Evolutionary conservation across 1,284 basidiomycete genomes (phyloP), one percentile per base, ranked within the genome.

Genomic region (Leccinum pachyderme): DNA sequence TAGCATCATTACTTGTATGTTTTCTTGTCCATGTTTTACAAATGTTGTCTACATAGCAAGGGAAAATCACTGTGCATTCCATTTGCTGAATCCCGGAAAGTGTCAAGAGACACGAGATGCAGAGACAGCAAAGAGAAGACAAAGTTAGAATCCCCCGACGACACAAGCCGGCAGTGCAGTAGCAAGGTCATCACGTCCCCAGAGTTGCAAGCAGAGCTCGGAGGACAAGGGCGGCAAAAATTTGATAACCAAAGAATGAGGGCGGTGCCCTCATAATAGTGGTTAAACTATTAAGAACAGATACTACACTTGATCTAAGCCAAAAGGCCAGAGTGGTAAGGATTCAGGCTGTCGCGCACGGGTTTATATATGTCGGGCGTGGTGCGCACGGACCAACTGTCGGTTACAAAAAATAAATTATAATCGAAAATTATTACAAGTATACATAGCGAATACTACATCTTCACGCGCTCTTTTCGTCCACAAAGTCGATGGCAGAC

Each of bases 301-400:
- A 69, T 91, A 91, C 90, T 91, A 92, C 89, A 92, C 89, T 91
- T 92, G 89, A 90, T 91, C 89, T 89, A 93, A 91, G 87, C 89
- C 89, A 89, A 90, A 89, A 87, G 90, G 89, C 86, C 90, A 91
- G 85, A 92, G 87, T 87, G 86, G 85, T 87, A 77, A 82, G 62
- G 79, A 54, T 49, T 51, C 45, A n/a, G 0, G 3, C 0, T 7
- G n/a, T 43, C 43, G 8, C n/a, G 2, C n/a, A 6, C 6, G 0
- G 6, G 49, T 47, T 35, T 63, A 55, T 63, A 61, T 63, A 31
- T 31, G 29, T 31, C 29, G 0, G 29, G 29, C 29, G 2, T 31
- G 29, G 29, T 31, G 29, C 53, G 54, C 61, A 62, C 63, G 33
- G 61, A 64, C 57, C 62, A 48, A 49, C 22, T 13, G 35, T 31